Evolutionary conservation across 495 filamentous ascomycete species (phyloP).

Genomic region (Daldinia childiae): DNA sequence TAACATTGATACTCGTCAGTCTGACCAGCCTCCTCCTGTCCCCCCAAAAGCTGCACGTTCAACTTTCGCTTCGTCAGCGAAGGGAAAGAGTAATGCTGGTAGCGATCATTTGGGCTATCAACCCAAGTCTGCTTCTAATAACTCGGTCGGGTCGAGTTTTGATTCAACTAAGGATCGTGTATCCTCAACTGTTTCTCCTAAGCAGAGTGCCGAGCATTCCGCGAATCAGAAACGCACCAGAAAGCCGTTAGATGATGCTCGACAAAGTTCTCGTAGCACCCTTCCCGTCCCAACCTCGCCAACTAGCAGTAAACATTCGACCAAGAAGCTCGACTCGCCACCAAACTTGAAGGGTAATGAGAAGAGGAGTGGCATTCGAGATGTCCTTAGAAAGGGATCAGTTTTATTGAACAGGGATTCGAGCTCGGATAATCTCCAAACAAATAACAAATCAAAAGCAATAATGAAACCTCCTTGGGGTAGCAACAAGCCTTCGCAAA

Average conservation of each 20-base stretch:
- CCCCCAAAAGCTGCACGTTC: constrained; percentile 40
- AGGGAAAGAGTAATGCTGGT: constrained; percentile 9
- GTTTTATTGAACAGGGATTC: constrained; percentile 46
- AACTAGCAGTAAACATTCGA: constrained; percentile 35
- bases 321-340: constrained; percentile 39
- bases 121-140: constrained; percentile 14
- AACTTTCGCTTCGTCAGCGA: constrained; percentile 32
- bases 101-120: constrained; percentile 20
- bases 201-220: constrained; percentile 39
- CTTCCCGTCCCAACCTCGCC: constrained; percentile 34
- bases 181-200: constrained; percentile 14
- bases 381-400: constrained; percentile 43
- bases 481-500: constrained; percentile 31
- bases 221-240: constrained; percentile 59
- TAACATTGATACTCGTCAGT: constrained; percentile 10
- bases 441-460: constrained; percentile 36
- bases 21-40: constrained; percentile 37
- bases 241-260: constrained; percentile 42
- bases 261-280: constrained; percentile 24
- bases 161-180: constrained; percentile 30
- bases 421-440: constrained; percentile 36
- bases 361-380: constrained; percentile 48
- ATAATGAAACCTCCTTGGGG: constrained; percentile 33
- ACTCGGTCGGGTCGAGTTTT: constrained; percentile 12
- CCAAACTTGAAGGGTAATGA: constrained; percentile 30